Conservation (phyloP, 176 grass and related monocot species). For the Bothriochloa decipiens region DNA sequence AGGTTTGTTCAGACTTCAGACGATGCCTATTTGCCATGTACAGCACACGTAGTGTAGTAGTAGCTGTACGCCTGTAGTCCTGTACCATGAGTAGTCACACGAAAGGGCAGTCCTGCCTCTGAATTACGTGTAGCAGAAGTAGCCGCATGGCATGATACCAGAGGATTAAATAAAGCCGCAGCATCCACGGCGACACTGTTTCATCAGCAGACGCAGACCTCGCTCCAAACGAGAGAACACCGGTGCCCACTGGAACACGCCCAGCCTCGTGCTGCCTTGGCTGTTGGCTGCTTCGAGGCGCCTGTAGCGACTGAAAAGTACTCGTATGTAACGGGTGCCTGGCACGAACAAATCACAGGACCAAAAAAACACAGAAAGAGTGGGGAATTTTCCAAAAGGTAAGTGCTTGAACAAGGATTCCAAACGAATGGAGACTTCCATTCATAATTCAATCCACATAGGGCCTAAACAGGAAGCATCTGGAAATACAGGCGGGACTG, state of each 20-base stretch:
- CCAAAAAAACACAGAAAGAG: too few species aligned
- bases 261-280: neutral
- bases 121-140: neutral
- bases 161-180: neutral
- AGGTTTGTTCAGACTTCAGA: too few species aligned
- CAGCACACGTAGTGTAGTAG: too few species aligned
- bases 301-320: neutral
- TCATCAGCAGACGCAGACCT: neutral
- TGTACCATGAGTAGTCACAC: slow-evolving; percentile 35
- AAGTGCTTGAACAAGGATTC: neutral
- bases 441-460: neutral
- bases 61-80: neutral
- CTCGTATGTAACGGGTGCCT: too few species aligned
- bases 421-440: neutral
- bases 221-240: neutral
- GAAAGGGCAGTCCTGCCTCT: neutral
- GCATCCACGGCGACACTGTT: neutral
- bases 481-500: neutral
- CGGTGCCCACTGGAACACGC: too few species aligned
- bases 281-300: neutral
- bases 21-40: too few species aligned
- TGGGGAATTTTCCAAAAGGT: neutral
- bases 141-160: neutral
- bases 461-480: neutral
- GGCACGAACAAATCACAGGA: too few species aligned